Percentiles rank a stretch among this genome's conserved stretches.
Conservation (phyloP, 1,139 yeast genomes). For the Taphrina betulina region DNA sequence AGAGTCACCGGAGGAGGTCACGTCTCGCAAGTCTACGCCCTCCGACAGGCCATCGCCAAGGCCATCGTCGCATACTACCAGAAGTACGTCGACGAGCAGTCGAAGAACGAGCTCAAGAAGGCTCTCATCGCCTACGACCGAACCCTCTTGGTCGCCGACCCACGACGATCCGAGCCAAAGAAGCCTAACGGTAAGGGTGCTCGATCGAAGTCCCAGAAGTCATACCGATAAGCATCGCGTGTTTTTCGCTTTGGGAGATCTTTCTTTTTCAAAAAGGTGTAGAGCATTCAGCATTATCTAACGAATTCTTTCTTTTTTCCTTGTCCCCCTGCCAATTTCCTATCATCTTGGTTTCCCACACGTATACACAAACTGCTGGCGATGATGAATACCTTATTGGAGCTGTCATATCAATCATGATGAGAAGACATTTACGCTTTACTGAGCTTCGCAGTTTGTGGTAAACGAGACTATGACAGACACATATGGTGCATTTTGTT, state of each 20-base stretch:
- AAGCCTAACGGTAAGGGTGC: conserved; percentile 99
- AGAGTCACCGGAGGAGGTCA: conserved; percentile 99
- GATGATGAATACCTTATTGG: conserved; percentile 31
- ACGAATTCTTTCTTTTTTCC: not conserved
- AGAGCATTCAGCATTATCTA: conserved; percentile 11
- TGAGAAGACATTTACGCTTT: conserved; percentile 30
- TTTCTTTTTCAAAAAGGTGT: not conserved
- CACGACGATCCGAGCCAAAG: conserved; percentile 99
- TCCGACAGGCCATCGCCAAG: conserved; percentile 99
- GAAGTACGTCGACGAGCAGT: conserved; percentile 98
- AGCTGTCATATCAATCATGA: conserved; percentile 29
- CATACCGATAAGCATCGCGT: conserved; percentile 83
- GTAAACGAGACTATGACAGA: not conserved
- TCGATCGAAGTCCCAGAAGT: conserved; percentile 99
- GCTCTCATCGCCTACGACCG: conserved; percentile 97
- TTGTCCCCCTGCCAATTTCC: no score
- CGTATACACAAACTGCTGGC: no score
- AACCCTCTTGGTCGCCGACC: conserved; percentile 98
- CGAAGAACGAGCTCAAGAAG: conserved; percentile 99
- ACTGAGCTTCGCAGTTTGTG: conserved; percentile 20
- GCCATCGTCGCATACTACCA: conserved; percentile 99
- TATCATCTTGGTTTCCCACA: no score
- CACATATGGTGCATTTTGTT: no score
- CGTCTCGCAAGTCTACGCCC: conserved; percentile 94
- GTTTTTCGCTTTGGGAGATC: not conserved